Conservation (phyloP, 352 stramenopile species). For the Globisporangium polare region DNA sequence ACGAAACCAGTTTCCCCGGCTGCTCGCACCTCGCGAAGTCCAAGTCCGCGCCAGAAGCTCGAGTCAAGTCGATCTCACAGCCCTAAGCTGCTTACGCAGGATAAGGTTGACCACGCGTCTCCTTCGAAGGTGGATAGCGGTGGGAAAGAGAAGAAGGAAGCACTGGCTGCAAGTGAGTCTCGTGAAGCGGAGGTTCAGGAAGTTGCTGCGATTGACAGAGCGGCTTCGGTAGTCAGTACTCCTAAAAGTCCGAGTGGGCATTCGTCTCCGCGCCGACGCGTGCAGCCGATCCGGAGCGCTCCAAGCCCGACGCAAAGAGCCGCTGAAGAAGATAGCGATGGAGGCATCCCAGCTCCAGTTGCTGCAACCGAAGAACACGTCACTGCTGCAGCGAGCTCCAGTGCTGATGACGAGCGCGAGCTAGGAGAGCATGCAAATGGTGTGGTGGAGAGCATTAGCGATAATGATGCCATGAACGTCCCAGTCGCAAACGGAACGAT, state of each 20-base stretch:
- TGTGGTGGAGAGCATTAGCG: background rate
- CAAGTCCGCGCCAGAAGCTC: conserved; percentile 13
- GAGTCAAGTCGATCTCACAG: conserved; percentile 7
- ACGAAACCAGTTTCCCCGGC: conserved; percentile 7
- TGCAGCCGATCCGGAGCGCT: background rate
- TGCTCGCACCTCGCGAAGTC: conserved; percentile 5
- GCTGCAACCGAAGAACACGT: background rate
- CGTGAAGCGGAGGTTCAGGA: background rate
- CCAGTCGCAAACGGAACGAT: background rate
- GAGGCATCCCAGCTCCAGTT: background rate
- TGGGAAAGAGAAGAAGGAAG: background rate
- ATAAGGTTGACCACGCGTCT: background rate
- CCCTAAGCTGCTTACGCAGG: background rate
- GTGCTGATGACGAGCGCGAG: background rate
- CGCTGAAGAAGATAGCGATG: background rate
- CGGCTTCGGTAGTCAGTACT: background rate
- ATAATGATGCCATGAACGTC: no score
- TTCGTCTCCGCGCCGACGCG: background rate
- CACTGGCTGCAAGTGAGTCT: background rate
- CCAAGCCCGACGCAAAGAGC: background rate
- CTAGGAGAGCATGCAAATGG: background rate
- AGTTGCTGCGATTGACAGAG: background rate
- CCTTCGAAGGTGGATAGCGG: background rate
- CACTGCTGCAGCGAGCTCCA: background rate
- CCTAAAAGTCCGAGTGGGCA: background rate